These are phyloP conservation scores for Teratosphaeria nubilosa DNA, from an alignment of 2,329 filamentous ascomycete species.

Conservation along the genomic window DNA sequence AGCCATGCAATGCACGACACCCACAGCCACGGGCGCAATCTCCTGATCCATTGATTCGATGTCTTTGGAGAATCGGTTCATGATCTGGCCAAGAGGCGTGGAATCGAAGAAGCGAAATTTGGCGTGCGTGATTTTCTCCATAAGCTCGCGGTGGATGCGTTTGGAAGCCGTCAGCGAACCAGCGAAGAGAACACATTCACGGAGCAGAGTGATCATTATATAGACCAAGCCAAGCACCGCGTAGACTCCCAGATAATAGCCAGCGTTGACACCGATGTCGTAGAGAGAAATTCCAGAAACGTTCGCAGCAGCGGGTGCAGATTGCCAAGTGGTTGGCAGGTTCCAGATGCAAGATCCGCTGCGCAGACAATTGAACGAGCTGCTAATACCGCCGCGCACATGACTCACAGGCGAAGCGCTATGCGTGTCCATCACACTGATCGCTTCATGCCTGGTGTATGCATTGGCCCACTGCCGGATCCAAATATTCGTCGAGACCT, in stretches of 20 bases:
- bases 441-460: slow-evolving; percentile 48
- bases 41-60: slow-evolving; percentile 92
- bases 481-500: slow-evolving; percentile 86
- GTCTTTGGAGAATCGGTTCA: slow-evolving; percentile 98
- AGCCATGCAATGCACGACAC: slow-evolving; percentile 55
- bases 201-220: slow-evolving; percentile 67
- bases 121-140: slow-evolving; percentile 71
- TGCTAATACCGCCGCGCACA: slow-evolving; percentile 30
- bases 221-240: slow-evolving; percentile 68
- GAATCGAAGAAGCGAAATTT: slow-evolving; percentile 98
- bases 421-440: slow-evolving; percentile 25
- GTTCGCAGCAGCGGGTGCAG: not conserved
- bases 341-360: slow-evolving; percentile 43
- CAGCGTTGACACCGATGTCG: slow-evolving; percentile 56
- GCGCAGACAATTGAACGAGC: slow-evolving; percentile 37
- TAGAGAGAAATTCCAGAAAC: not conserved
- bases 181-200: slow-evolving; percentile 84
- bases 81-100: slow-evolving; percentile 87
- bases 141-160: slow-evolving; percentile 68
- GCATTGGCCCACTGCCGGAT: slow-evolving; percentile 92
- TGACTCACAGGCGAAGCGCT: slow-evolving; percentile 32
- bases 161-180: slow-evolving; percentile 83
- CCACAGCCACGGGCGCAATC: slow-evolving; percentile 82
- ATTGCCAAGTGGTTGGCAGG: slow-evolving; percentile 19
- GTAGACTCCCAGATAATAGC: slow-evolving; percentile 77